Base-by-base conservation (phyloP, 1,139 yeast species). In the Torulaspora globosa region DNA sequence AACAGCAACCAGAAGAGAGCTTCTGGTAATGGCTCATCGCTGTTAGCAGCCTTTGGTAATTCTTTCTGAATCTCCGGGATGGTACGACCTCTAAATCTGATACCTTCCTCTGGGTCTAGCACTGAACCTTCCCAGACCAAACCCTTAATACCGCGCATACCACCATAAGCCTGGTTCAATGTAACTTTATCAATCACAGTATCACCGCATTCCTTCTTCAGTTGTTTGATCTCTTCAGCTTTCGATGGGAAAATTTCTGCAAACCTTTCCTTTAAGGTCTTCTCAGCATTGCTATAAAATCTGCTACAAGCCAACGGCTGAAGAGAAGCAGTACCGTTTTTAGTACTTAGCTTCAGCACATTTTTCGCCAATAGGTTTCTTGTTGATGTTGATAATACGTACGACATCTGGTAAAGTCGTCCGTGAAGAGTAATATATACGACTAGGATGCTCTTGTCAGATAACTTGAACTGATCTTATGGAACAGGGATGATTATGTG, bases 41-140 rank as follows among this genome's bases (percentile, higher is more conserved):
- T 94, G 39, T 66, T 71, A 60, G 86, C 84, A 52, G 85, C 96
- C 74, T 84, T 84, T 74, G 98, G 98, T 66, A 92, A 80, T 73
- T 84, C 88, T 68, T 80, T 77, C 73, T 87, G 95, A 69, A 90
- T 80, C 65, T 92, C 97, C 58, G 97, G 97, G 63, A 92, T 92
- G 63, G 98, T 90, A 74, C 84, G 80, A 65, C 97, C 97, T 76
- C 97, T 88, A 82, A 92, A 92, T 70, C 97, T 84, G 70, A 92
- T 92, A 67, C 98, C 98, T 74, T 92, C 98, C 59, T 84, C 84
- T 60, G 98, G 95, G 73, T 92, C 98, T 70, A 92, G 79, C 48
- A 92, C 98, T 48, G 97, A 90, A 65, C 98, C 98, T 78, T 92
- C 97, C 97, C 97, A 92, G 52, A 92, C 97, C 62, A 92, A 78